Percentiles rank a stretch among this genome's conserved stretches.
Evolutionary conservation across 768 basidiomycete species (phyloP).

Genomic region (Hemileccinum impolitum): DNA sequence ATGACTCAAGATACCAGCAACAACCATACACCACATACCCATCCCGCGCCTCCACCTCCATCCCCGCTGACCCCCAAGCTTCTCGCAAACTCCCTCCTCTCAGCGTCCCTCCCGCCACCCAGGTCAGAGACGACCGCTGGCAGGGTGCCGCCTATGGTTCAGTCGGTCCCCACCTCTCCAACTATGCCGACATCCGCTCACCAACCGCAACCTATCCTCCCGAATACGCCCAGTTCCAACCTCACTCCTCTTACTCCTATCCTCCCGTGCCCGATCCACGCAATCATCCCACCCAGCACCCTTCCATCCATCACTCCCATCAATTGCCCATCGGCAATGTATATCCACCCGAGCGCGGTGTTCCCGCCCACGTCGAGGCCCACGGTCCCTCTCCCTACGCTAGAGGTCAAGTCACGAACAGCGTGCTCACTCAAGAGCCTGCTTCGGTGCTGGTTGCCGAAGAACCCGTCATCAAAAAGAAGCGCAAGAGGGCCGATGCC

Average conservation of each 20-base stretch:
- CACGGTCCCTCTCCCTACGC: constrained; percentile 51
- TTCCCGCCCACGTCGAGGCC: constrained; percentile 39
- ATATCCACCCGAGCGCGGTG: constrained; percentile 32
- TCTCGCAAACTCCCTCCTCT: constrained; percentile 61
- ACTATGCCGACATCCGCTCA: constrained; percentile 51
- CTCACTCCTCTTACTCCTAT: constrained; percentile 32
- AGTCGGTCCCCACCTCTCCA: constrained; percentile 34
- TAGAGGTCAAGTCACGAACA: constrained; percentile 35
- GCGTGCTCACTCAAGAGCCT: constrained; percentile 33
- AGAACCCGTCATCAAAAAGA: constrained; percentile 80
- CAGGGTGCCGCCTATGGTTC: constrained; percentile 39
- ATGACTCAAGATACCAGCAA: constrained; percentile 48
- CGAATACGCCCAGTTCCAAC: constrained; percentile 48
- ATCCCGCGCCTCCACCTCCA: constrained; percentile 47
- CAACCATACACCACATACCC: constrained; percentile 43
- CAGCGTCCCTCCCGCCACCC: constrained; percentile 35
- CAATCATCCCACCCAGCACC: constrained; percentile 23
- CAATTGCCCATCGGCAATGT: constrained; percentile 27
- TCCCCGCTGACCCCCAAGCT: constrained; percentile 46
- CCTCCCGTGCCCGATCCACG: constrained; percentile 38
- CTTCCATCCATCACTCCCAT: constrained; percentile 26
- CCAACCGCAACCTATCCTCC: constrained; percentile 61
- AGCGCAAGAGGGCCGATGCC: constrained; percentile 81
- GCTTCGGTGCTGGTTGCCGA: constrained; percentile 40
- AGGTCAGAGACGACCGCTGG: constrained; percentile 50